Conservation (phyloP, 1,284 basidiomycete genomes). For the Microbotryum silenes-acaulis region DNA sequence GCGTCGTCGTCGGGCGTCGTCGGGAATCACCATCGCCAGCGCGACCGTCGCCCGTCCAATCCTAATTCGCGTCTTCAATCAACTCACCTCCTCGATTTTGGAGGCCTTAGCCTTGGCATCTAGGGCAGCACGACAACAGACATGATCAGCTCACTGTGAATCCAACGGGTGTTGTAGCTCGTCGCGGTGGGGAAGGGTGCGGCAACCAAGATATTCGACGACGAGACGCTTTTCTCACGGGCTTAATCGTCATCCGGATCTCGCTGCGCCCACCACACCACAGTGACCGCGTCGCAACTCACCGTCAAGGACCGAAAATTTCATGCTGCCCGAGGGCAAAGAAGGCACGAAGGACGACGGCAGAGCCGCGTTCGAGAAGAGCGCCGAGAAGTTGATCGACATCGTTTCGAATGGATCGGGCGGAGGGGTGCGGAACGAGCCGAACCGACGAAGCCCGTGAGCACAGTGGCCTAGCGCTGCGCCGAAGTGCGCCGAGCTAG, state of each 20-base stretch:
- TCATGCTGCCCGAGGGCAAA: constrained; percentile 28
- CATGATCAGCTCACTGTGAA: neutral
- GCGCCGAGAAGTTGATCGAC: neutral
- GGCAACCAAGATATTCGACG: too few relatives aligned
- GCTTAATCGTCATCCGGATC: neutral
- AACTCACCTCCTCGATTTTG: constrained; percentile 23
- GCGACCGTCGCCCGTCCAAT: neutral
- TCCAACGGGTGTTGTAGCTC: too few relatives aligned
- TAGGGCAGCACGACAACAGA: neutral
- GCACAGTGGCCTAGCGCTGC: too few relatives aligned
- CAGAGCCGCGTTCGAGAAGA: neutral
- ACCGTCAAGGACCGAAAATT: constrained; percentile 30
- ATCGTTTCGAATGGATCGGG: too few relatives aligned
- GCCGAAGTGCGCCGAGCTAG: too few relatives aligned
- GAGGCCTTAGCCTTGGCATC: constrained; percentile 33
- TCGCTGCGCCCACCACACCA: neutral
- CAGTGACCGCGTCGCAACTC: neutral
- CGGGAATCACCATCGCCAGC: neutral
- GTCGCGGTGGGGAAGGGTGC: too few relatives aligned
- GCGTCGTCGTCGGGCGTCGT: neutral
- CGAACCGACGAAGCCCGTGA: too few relatives aligned
- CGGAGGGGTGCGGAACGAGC: too few relatives aligned
- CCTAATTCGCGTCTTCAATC: neutral
- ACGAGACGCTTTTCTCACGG: neutral
- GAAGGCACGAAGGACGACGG: constrained; percentile 14